Base-by-base conservation (phyloP, 1,139 yeast species). In the Geotrichum aggregatum region DNA sequence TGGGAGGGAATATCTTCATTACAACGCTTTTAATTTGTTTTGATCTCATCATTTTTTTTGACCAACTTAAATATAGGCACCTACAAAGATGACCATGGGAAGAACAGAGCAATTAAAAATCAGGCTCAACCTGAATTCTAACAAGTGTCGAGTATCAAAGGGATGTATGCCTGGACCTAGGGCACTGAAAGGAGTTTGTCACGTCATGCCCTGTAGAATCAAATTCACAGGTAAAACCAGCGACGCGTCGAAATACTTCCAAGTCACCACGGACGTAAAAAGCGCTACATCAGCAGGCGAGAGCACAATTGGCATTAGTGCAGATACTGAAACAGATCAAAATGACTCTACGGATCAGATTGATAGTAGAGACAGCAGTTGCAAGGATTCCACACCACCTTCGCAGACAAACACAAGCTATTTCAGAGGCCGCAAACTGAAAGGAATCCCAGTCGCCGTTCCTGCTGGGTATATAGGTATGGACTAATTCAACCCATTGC, bases 181-280 rank as follows among this genome's bases (percentile, higher is more conserved):
- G n/a, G 19, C 22, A 39, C 5, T 13, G 3, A 18, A 13, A 18
- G 6, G n/a, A 14, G 13, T 38, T 2, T 54, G 59, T 34, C 64
- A 64, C 50, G 56, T 62, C 10, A 35, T 64, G 47, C 67, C 67
- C 1, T 65, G 67, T 42, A 59, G 59, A 24, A 61, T 65, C 18
- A 60, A 62, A 21, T 54, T 60, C 44, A 60, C 58, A 2, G 66
- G 67, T 11, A 52, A 56, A 2, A 64, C 62, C 21, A 59, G 59
- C 26, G 65, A 60, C 31, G 47, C 54, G 34, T 16, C 31, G 10
- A 52, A 55, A 38, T 56, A 59, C 44, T 62, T 61, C 33, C 49
- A 45, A n/a, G 47, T 52, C 26, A 49, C 14, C 6, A 13, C 6
- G 34, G 52, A 16, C 47, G 44, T n/a, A n/a, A n/a, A n/a, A n/a